These are phyloP conservation scores for Hymenoscyphus scutula DNA, from an alignment of 2,329 filamentous ascomycete genomes.

Conservation along the genomic window DNA sequence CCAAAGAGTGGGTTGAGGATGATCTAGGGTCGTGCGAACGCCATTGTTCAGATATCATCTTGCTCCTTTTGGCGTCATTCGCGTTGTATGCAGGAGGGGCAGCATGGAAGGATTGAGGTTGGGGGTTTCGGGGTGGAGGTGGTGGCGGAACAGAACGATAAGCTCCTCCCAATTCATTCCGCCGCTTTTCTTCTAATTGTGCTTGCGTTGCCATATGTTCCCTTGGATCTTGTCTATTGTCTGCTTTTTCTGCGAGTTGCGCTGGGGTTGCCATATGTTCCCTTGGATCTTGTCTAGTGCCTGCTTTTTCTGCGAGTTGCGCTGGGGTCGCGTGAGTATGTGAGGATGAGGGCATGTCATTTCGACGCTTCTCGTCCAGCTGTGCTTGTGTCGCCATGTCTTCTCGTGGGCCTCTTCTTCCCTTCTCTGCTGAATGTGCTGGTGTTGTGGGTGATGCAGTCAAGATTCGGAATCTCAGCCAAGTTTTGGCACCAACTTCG, in stretches of 20 bases:
- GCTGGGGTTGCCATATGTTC: constrained; percentile 23
- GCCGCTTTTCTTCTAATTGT: constrained; percentile 26
- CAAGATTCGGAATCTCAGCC: constrained; percentile 1
- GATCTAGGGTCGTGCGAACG: constrained; percentile 36
- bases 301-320: constrained; percentile 27
- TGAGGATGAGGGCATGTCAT: background rate
- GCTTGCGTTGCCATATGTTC: constrained; percentile 23
- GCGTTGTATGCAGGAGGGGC: constrained; percentile 33
- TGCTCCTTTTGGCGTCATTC: constrained; percentile 30
- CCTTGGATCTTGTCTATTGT: background rate
- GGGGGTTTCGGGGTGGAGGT: constrained; percentile 29
- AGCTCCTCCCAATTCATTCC: constrained; percentile 4
- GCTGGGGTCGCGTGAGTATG: constrained; percentile 22
- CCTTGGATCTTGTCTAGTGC: background rate
- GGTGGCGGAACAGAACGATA: constrained; percentile 22
- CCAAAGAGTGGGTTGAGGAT: constrained; percentile 36
- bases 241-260: constrained; percentile 27
- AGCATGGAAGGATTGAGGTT: constrained; percentile 12
- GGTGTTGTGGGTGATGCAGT: constrained; percentile 15
- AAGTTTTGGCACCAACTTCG: too few relatives aligned
- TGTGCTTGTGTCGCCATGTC: constrained; percentile 29
- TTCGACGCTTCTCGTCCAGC: constrained; percentile 21
- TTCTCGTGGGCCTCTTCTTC: too few relatives aligned
- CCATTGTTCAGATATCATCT: constrained; percentile 36
- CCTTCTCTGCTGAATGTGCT: constrained; percentile 29